Evolutionary conservation across 2,329 filamentous ascomycete species (phyloP).

Genomic region (Diaporthe citrichinensis): DNA sequence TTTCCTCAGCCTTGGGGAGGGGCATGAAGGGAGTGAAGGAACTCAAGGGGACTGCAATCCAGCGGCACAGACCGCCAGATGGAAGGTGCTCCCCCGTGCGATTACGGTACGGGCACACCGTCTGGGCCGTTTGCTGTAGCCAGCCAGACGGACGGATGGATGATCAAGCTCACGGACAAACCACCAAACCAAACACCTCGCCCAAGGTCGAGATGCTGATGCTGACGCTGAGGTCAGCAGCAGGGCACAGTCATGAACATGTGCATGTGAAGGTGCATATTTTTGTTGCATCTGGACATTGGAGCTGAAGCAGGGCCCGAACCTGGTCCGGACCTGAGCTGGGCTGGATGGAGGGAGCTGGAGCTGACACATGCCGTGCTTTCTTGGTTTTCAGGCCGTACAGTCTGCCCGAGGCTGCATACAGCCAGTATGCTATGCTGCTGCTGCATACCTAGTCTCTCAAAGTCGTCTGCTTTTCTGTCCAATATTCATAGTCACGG

Average conservation of each 20-base stretch:
- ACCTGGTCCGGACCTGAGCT: not conserved
- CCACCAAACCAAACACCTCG: not conserved
- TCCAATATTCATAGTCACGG: not conserved
- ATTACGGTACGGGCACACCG: slow-evolving; percentile 17
- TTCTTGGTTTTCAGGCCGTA: not conserved
- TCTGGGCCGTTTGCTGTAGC: no score
- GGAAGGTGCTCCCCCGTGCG: slow-evolving; percentile 16
- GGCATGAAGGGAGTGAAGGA: not conserved
- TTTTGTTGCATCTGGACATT: not conserved
- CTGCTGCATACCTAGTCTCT: not conserved
- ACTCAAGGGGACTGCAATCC: not conserved
- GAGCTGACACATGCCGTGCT: slow-evolving; percentile 28
- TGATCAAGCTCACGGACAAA: not conserved
- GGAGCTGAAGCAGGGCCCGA: not conserved
- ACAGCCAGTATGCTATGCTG: not conserved
- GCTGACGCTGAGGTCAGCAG: slow-evolving; percentile 11
- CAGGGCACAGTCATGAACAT: not conserved
- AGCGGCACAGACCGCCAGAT: slow-evolving; percentile 24
- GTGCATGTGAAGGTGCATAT: not conserved
- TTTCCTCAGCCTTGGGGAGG: slow-evolving; percentile 17
- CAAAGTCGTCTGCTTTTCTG: not conserved
- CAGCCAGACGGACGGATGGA: not conserved
- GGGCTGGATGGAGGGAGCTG: not conserved
- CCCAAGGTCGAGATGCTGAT: not conserved
- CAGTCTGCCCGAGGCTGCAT: not conserved